These are phyloP conservation scores for Leccinum subrobustum DNA, from an alignment of 1,284 basidiomycete species.

Conservation along the genomic window DNA sequence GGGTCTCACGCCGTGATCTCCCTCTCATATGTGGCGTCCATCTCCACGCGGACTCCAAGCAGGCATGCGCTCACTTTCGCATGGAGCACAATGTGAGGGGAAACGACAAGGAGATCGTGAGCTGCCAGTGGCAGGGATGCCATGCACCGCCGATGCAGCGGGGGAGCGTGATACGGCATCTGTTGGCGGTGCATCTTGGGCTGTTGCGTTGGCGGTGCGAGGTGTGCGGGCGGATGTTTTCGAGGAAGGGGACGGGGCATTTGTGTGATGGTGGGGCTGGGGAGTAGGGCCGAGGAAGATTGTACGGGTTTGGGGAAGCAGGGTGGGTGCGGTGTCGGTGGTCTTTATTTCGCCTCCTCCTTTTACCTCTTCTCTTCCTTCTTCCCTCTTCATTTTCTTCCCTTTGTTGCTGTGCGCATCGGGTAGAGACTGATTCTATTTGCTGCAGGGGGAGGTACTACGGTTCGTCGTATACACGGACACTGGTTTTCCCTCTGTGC, in stretches of 20 bases:
- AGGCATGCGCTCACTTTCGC: constrained; percentile 16
- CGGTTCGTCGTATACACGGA: background rate
- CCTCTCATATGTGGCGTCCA: constrained; percentile 10
- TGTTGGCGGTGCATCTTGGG: constrained; percentile 19
- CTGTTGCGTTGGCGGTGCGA: constrained; percentile 21
- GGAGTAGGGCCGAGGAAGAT: background rate
- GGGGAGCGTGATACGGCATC: constrained; percentile 21
- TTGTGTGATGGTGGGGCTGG: constrained; percentile 1
- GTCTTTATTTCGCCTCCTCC: background rate
- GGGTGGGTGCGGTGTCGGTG: background rate
- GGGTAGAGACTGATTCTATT: background rate
- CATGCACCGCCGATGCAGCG: constrained; percentile 19
- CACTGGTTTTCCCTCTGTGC: background rate
- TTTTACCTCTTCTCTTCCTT: background rate
- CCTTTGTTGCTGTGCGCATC: background rate
- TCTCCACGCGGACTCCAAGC: constrained; percentile 10
- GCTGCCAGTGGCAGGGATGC: constrained; percentile 16
- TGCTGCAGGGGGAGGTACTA: background rate
- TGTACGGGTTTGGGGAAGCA: background rate
- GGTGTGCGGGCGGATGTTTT: constrained; percentile 14
- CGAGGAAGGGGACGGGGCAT: constrained; percentile 18
- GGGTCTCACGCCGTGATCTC: constrained; percentile 4
- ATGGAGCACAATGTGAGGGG: constrained; percentile 15
- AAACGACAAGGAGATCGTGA: constrained; percentile 14
- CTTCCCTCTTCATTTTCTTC: background rate